Evolutionary conservation across 2,329 filamentous ascomycete genomes (phyloP).

Genomic region (Microdochium trichocladiopsis): DNA sequence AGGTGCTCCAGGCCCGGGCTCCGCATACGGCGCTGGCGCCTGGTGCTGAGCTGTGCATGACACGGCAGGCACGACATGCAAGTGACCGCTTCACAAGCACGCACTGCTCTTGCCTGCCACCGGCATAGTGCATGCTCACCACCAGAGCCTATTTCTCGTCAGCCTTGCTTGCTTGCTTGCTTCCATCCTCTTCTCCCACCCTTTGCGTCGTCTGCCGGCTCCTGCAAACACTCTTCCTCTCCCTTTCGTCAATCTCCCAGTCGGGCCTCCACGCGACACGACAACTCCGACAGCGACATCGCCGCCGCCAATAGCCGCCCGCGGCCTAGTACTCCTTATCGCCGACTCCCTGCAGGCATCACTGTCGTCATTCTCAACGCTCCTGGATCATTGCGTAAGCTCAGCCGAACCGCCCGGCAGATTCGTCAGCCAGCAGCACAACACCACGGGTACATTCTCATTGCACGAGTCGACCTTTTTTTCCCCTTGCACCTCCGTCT

Average conservation of each 20-base stretch:
- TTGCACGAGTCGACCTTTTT: background rate
- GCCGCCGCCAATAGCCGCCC: background rate
- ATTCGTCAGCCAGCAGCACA: background rate
- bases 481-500: background rate
- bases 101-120: background rate
- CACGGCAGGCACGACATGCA: background rate
- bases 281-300: background rate
- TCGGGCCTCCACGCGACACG: background rate
- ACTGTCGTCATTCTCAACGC: background rate
- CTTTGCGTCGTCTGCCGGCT: no score
- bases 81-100: no score
- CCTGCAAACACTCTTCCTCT: background rate
- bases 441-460: no score
- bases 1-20: background rate
- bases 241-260: background rate
- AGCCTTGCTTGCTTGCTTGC: no score
- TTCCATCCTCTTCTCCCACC: no score
- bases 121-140: background rate
- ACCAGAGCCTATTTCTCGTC: background rate
- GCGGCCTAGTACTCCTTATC: background rate
- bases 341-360: background rate
- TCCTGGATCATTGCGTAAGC: background rate
- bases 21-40: background rate
- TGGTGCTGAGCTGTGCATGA: background rate
- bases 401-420: background rate